Evolutionary conservation across 371 early-diverging fungal species (phyloP).

Genomic region (Mortierella sp.): DNA sequence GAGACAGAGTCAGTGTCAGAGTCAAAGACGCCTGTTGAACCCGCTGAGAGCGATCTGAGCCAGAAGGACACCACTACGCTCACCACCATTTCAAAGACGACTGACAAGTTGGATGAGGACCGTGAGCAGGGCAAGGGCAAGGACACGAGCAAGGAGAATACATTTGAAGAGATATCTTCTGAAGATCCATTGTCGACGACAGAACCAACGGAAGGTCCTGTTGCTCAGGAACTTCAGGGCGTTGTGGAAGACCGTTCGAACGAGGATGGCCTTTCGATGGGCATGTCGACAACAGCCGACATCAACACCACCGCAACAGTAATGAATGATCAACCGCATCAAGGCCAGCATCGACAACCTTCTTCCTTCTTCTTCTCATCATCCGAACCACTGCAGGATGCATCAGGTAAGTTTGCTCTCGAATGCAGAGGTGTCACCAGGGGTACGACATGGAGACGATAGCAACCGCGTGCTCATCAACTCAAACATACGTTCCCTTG

Average conservation of each 20-base stretch:
- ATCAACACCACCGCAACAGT: not conserved
- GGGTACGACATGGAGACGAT: not conserved
- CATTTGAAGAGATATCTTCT: not conserved
- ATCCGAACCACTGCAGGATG: not conserved
- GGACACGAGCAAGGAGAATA: not conserved
- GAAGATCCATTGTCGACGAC: not conserved
- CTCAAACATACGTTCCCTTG: not conserved
- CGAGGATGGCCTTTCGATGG: not conserved
- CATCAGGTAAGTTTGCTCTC: not conserved
- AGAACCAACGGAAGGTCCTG: not conserved
- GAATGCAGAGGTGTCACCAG: not conserved
- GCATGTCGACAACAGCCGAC: not conserved
- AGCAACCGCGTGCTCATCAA: not conserved
- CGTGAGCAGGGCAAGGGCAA: not conserved
- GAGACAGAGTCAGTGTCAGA: too few relatives aligned
- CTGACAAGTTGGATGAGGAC: too few relatives aligned
- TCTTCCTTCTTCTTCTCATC: not conserved
- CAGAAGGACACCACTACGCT: too few relatives aligned
- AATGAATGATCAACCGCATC: not conserved
- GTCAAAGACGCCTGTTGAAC: too few relatives aligned
- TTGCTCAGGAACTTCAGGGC: not conserved
- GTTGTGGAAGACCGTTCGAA: not conserved
- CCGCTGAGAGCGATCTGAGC: too few relatives aligned
- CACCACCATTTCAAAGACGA: not conserved
- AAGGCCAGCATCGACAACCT: slow-evolving; percentile 1